A percentile compares a stretch with the other conserved stretches of the same genome.
These are phyloP conservation scores for Raffaelea deltoideospora DNA, from an alignment of 2,329 filamentous ascomycete genomes.

Conservation along the genomic window DNA sequence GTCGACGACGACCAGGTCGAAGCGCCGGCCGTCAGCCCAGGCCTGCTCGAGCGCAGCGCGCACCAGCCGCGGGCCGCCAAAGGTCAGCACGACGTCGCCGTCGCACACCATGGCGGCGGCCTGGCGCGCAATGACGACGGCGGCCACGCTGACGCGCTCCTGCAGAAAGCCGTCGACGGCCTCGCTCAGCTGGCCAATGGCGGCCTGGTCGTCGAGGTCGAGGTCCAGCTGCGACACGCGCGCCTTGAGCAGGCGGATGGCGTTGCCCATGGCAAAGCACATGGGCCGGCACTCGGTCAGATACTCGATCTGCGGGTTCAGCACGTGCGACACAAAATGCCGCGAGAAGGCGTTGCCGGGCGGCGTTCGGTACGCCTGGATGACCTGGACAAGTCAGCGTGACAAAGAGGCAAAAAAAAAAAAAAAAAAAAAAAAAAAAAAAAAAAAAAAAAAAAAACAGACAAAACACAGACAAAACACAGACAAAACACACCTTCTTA, in stretches of 20 bases:
- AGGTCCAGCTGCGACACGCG: slow-evolving; percentile 84
- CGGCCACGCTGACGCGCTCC: slow-evolving; percentile 77
- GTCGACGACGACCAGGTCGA: slow-evolving; percentile 77
- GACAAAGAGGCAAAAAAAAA: not conserved
- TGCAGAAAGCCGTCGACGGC: slow-evolving; percentile 82
- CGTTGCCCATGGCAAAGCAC: slow-evolving; percentile 93
- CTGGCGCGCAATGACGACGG: slow-evolving; percentile 67
- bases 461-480: not conserved
- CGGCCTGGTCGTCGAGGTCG: slow-evolving; percentile 64
- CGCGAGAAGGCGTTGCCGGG: slow-evolving; percentile 70
- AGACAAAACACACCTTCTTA: slow-evolving; percentile 48
- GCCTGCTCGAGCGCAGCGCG: slow-evolving; percentile 68
- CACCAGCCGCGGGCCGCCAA: slow-evolving; percentile 72
- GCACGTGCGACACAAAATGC: slow-evolving; percentile 78
- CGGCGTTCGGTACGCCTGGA: slow-evolving; percentile 84
- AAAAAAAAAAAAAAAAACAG: not conserved
- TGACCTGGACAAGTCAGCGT: slow-evolving; percentile 43
- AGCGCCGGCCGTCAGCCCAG: slow-evolving; percentile 52
- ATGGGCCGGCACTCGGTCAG: slow-evolving; percentile 88
- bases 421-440: not conserved
- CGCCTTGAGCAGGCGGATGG: slow-evolving; percentile 86
- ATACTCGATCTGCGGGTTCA: slow-evolving; percentile 92
- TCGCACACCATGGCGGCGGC: slow-evolving; percentile 62
- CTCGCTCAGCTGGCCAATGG: slow-evolving; percentile 63
- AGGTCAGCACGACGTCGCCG: slow-evolving; percentile 74